These are phyloP conservation scores for Pythium myriotylum DNA, from an alignment of 352 stramenopile genomes.

Conservation along the genomic window DNA sequence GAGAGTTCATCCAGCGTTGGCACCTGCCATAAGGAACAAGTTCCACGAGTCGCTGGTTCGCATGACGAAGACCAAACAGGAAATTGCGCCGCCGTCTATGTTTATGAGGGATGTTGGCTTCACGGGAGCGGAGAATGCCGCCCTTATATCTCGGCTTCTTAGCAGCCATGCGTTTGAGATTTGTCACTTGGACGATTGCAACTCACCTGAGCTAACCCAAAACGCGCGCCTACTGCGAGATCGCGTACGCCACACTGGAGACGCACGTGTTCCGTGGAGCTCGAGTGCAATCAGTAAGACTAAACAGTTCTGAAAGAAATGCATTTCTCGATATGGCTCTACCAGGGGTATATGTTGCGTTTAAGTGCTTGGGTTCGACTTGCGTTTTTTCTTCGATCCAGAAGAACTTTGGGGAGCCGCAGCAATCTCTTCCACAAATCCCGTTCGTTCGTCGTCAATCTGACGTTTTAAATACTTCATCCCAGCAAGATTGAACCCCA, in stretches of 20 bases:
- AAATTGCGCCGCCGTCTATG: conserved; percentile 63
- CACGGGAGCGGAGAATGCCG: conserved; percentile 68
- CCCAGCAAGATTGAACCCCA: conserved; percentile 86
- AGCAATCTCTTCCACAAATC: conserved; percentile 78
- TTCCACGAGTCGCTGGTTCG: conserved; percentile 49
- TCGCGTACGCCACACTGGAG: conserved; percentile 25
- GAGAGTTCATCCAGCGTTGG: conserved; percentile 51
- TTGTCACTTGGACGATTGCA: conserved; percentile 80
- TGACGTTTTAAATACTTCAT: conserved; percentile 89
- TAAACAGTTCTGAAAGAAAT: neutral
- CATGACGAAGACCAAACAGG: conserved; percentile 36
- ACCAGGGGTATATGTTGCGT: neutral
- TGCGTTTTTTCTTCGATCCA: conserved; percentile 59
- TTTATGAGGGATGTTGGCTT: conserved; percentile 76
- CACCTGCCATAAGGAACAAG: conserved; percentile 51
- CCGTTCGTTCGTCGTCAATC: conserved; percentile 76
- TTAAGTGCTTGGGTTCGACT: conserved; percentile 21
- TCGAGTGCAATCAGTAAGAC: conserved; percentile 8
- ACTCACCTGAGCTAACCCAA: conserved; percentile 73
- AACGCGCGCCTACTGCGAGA: conserved; percentile 81
- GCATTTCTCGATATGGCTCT: too few species aligned
- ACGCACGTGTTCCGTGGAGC: conserved; percentile 43
- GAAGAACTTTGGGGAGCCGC: conserved; percentile 19
- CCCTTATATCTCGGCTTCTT: conserved; percentile 67
- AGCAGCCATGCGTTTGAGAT: conserved; percentile 84